A percentile compares a stretch with the other conserved stretches of the same genome.
Evolutionary conservation across 1,139 yeast genomes (phyloP).

Genomic region (Yamadazyma songkhlaensis): DNA sequence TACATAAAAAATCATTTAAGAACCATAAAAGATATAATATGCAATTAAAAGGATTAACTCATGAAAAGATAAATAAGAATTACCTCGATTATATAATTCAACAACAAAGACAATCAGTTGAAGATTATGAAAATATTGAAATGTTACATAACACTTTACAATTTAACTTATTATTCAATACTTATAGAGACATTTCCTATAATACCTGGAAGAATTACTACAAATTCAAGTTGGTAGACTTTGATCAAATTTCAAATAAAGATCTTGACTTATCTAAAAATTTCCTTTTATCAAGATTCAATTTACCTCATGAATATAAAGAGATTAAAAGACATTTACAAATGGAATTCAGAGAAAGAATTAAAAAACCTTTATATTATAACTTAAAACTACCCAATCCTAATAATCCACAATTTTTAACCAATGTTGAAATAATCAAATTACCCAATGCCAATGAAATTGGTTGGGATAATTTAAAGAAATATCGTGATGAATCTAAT

Average conservation of each 20-base stretch:
- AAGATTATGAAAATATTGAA: slow-evolving; percentile 41
- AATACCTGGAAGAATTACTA: slow-evolving; percentile 43
- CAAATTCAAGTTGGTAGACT: slow-evolving; percentile 38
- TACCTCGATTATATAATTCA: slow-evolving; percentile 30
- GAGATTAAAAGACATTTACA: slow-evolving; percentile 37
- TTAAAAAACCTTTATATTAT: slow-evolving; percentile 37
- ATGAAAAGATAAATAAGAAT: slow-evolving; percentile 31
- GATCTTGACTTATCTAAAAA: slow-evolving; percentile 7
- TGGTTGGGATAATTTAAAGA: slow-evolving; percentile 47
- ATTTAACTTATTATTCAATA: slow-evolving; percentile 39
- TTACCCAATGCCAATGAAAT: slow-evolving; percentile 45
- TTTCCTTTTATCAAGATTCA: slow-evolving; percentile 23
- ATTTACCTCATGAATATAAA: slow-evolving; percentile 30
- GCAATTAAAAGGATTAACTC: slow-evolving; percentile 39
- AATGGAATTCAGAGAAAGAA: slow-evolving; percentile 28
- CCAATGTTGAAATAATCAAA: slow-evolving; percentile 40
- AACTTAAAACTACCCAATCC: slow-evolving; percentile 31
- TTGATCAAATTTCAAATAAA: slow-evolving; percentile 28
- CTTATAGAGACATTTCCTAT: slow-evolving; percentile 38
- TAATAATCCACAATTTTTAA: slow-evolving; percentile 33
- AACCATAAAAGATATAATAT: slow-evolving; percentile 20
- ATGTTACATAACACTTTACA: slow-evolving; percentile 45
- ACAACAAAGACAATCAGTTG: slow-evolving; percentile 30
- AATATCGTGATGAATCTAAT: slow-evolving; percentile 22
- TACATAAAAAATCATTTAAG: slow-evolving; percentile 10